Conservation (phyloP, 2,329 filamentous ascomycete species). For the Sarocladium oryzae region DNA sequence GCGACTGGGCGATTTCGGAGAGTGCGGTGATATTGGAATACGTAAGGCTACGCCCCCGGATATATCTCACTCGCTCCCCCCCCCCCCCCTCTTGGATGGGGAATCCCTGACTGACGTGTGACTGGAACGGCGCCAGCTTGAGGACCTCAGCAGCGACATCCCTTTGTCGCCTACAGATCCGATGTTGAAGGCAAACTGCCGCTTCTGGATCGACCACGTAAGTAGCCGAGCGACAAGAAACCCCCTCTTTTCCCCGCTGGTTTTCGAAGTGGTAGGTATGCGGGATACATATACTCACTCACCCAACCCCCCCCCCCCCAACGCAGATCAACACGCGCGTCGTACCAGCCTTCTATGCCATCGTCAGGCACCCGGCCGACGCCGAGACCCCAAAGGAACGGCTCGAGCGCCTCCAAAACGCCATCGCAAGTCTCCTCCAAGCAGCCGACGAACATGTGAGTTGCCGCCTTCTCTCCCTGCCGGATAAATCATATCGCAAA, state of each 20-base stretch:
- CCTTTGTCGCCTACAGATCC: constrained; percentile 59
- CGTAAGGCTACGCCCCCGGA: constrained; percentile 39
- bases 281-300: too few relatives aligned
- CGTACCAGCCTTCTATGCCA: constrained; percentile 68
- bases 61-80: neutral
- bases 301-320: too few relatives aligned
- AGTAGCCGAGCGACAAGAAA: too few relatives aligned
- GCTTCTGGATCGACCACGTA: constrained; percentile 77
- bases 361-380: constrained; percentile 63
- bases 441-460: constrained; percentile 38
- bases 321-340: constrained; percentile 73
- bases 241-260: neutral
- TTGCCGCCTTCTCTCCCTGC: neutral
- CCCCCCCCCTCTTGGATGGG: too few relatives aligned
- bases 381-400: neutral
- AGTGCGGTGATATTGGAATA: constrained; percentile 83
- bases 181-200: constrained; percentile 63
- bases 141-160: constrained; percentile 59
- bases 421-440: constrained; percentile 50
- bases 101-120: neutral
- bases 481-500: neutral
- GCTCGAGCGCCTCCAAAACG: constrained; percentile 51
- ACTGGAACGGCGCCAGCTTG: constrained; percentile 53
- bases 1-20: constrained; percentile 77
- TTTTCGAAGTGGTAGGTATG: too few relatives aligned